Evolutionary conservation across 192 early-diverging fungal species (phyloP).

Genomic region (Globomyces pollinis-pini): DNA sequence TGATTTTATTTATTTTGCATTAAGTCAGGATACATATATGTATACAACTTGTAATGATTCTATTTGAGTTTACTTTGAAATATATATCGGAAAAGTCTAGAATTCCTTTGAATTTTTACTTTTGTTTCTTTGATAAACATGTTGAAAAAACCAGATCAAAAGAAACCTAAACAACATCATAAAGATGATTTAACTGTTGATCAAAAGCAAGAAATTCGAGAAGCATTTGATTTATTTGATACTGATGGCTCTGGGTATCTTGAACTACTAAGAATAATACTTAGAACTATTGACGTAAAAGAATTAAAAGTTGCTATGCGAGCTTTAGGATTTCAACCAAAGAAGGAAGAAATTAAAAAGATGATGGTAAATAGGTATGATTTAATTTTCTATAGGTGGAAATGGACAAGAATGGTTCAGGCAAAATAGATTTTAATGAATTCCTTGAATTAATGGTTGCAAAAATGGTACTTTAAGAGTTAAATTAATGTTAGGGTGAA

Average conservation of each 20-base stretch:
- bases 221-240: constrained; percentile 68
- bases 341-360: constrained; percentile 40
- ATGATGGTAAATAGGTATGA: too few species aligned
- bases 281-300: constrained; percentile 59
- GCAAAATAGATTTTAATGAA: constrained; percentile 64
- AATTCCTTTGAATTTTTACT: too few species aligned
- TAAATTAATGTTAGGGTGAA: constrained; percentile 52
- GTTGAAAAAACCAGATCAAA: constrained; percentile 3
- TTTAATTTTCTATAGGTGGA: too few species aligned
- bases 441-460: constrained; percentile 58
- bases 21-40: too few species aligned
- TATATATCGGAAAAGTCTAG: too few species aligned
- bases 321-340: constrained; percentile 47
- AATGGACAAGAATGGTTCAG: constrained; percentile 42
- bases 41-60: too few species aligned
- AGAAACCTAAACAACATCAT: constrained; percentile 18
- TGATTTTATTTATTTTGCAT: too few species aligned
- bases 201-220: constrained; percentile 62
- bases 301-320: constrained; percentile 65
- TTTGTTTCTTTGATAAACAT: too few species aligned
- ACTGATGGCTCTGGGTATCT: constrained; percentile 52
- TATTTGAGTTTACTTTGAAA: too few species aligned
- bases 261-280: too few species aligned
- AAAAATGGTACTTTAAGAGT: constrained; percentile 54
- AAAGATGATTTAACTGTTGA: constrained; percentile 41